Conservation (phyloP, 352 stramenopile genomes). For the Phytophthora hybrid region DNA sequence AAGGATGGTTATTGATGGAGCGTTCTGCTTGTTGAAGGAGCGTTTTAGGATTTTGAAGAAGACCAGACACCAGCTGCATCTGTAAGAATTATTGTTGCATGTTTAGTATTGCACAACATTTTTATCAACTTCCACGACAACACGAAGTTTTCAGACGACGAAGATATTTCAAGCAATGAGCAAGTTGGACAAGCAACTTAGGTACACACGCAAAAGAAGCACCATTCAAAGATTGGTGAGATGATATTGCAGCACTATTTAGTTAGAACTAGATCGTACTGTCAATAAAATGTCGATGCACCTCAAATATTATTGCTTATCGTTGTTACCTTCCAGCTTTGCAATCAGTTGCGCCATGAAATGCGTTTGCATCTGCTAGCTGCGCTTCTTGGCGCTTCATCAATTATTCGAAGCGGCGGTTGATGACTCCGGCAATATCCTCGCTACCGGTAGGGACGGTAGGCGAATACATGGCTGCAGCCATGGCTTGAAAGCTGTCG, state of each 20-base stretch:
- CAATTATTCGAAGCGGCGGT: not conserved
- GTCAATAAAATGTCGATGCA: not conserved
- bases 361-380: not conserved
- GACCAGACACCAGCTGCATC: not conserved
- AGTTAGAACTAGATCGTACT: not conserved
- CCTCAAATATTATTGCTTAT: not conserved
- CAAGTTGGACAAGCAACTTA: not conserved
- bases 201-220: not conserved
- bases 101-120: not conserved
- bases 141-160: not conserved
- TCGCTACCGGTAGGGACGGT: not conserved
- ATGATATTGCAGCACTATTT: not conserved
- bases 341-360: not conserved
- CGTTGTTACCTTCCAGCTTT: not conserved
- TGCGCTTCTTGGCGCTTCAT: not conserved
- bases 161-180: not conserved
- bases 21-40: not conserved
- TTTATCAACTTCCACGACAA: not conserved
- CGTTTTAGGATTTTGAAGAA: too few relatives aligned
- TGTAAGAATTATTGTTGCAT: not conserved
- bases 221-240: not conserved
- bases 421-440: not conserved
- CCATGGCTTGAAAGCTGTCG: not conserved
- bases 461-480: not conserved
- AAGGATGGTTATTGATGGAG: not conserved